Evolutionary conservation across 345 rosid species (phyloP), one percentile per base, ranked within the genome.

Genomic region (Salix arbutifolia): DNA sequence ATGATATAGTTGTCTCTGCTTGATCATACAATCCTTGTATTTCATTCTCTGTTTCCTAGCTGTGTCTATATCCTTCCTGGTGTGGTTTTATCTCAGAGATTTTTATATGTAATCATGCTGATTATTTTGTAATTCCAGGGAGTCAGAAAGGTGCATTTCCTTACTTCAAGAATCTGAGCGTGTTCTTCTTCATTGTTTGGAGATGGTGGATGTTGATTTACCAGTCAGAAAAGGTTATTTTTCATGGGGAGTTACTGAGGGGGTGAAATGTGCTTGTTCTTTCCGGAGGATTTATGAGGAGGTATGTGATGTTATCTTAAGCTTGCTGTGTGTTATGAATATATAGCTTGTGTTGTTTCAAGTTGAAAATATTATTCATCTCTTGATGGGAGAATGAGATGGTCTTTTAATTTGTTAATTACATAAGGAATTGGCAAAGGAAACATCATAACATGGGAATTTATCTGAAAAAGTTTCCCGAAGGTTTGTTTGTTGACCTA

Each of bases 271-370:
- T 72, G 98, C 98, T 30, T 79, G 87, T 83, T 88, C 84, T 73
- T 89, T 92, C 18, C 88, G 97, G 70, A 92, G 99, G 83, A 91
- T 93, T 76, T 93, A 92, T 44, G 97, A 96, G 89, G 99, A 96
- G 99, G 99, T 96, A 71, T 53, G 79, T 69, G 30, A 11, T 26
- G 50, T 77, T 44, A n/a, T 79, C 52, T 38, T 56, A 11, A 56
- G 25, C 25, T 30, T 68, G 19, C 13, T 17, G n/a, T 62, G 10
- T 30, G 2, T 19, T 8, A 40, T 33, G 44, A 60, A 65, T 74
- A 21, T 30, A 17, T 5, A 40, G 18, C 52, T 18, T 14, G 52
- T 46, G 18, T 14, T 46, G 17, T 46, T 14, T 46, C 17, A 16
- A 14, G 52, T 46, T 46, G 18, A 46, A 4, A 16, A 3, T 46